These are phyloP conservation scores for Leptosphaerulina australis DNA, from an alignment of 2,329 filamentous ascomycete species.

Conservation along the genomic window DNA sequence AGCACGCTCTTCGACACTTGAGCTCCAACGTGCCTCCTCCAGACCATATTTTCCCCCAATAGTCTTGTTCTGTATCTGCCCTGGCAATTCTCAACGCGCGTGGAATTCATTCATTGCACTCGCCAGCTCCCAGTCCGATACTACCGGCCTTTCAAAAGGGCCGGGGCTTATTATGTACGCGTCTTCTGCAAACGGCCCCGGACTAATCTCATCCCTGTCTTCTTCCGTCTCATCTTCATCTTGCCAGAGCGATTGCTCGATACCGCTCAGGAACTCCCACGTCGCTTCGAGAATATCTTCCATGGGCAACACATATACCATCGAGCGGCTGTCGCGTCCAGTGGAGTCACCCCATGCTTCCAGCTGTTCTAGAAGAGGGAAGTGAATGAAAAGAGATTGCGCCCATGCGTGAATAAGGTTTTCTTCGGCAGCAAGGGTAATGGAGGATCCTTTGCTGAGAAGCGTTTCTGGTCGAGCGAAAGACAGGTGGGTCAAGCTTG, in stretches of 20 bases:
- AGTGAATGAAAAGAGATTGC: conserved; percentile 32
- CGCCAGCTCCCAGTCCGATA: conserved; percentile 33
- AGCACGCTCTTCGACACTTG: too few relatives aligned
- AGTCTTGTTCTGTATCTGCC: not conserved
- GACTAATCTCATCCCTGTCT: conserved; percentile 18
- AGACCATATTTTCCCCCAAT: not conserved
- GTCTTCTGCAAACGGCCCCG: conserved; percentile 3
- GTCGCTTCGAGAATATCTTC: conserved; percentile 38
- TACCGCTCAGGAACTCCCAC: conserved; percentile 45
- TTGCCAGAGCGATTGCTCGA: conserved; percentile 45
- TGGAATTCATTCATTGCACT: conserved; percentile 25
- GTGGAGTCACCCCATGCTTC: conserved; percentile 45
- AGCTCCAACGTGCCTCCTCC: not conserved
- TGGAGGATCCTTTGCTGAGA: conserved; percentile 28
- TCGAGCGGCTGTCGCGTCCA: conserved; percentile 36
- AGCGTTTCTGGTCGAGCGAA: conserved; percentile 37
- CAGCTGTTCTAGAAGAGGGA: conserved; percentile 39
- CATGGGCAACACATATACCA: conserved; percentile 41
- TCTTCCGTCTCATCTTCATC: conserved; percentile 29
- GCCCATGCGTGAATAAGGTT: conserved; percentile 39
- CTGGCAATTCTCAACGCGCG: not conserved
- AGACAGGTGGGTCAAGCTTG: conserved; percentile 34
- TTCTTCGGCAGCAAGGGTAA: conserved; percentile 34
- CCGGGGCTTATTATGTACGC: conserved; percentile 13
- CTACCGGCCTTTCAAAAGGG: conserved; percentile 7